Base-by-base conservation (phyloP, 169 alveolate species). In the Pseudocohnilembus persalinus region DNA sequence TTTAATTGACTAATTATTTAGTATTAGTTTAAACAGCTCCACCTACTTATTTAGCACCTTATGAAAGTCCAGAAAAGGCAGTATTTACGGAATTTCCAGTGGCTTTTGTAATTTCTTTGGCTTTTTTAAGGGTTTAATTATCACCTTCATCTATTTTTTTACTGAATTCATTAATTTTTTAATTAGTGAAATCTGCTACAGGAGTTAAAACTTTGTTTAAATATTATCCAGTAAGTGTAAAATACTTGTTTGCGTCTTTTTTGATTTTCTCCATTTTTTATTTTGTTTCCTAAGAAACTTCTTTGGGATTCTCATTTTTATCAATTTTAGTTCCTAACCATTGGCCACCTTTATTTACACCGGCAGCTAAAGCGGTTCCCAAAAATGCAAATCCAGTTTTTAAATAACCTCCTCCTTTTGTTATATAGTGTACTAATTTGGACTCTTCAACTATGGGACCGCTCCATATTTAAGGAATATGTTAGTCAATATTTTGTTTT, bases 361-460 rank as follows among this genome's bases (percentile, higher is more conserved):
- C 84, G 16, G 76, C 29, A 30, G 84, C 74, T 34, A 73, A 68
- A 49, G 33, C 15, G 28, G 30, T 29, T 27, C 84, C 84, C 63
- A 79, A 16, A 74, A 68, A 49, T 20, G 33, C 25, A 31, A 79
- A 79, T 0, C 77, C 76, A 29, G 35, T 64, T 72, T 79, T 79
- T 4, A 79, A 31, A 1, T 49, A 26, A 28, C 73, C 76, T 35
- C 84, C 84, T n/a, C 84, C 84, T 49, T 79, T 79, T 73, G 34
- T 34, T n/a, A 79, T 79, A 63, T 79, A 79, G 63, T 79, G 84
- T 29, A 79, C 27, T 1, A 73, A 29, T 29, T 79, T n/a, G 29
- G 35, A 29, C 20, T 79, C 84, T 24, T 49, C 76, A 29, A 79
- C 63, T 72, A 79, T 49, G 1, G 84, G 84, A 1, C 31, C 29